These are phyloP conservation scores for Trichoderma aggressivum DNA, from an alignment of 2,329 filamentous ascomycete genomes.

Conservation along the genomic window DNA sequence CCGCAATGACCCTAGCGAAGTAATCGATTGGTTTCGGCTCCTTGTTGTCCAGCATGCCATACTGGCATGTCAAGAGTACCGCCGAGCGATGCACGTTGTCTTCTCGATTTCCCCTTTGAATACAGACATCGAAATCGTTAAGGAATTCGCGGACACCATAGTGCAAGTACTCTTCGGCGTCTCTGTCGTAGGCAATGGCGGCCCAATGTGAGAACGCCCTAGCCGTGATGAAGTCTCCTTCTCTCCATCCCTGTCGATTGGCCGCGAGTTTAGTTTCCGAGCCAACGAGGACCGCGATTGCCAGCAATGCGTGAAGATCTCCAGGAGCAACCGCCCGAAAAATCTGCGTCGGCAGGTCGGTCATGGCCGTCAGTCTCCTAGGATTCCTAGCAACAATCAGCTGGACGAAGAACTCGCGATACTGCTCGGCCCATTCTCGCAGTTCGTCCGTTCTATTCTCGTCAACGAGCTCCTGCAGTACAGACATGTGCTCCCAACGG, in stretches of 20 bases:
- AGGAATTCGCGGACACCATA: conserved; percentile 5
- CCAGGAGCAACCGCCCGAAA: background rate
- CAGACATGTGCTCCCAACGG: conserved; percentile 11
- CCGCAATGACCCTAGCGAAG: background rate
- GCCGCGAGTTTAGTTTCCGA: conserved; percentile 3
- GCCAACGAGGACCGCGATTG: background rate
- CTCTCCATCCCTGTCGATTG: conserved; percentile 6
- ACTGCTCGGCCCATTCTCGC: conserved; percentile 1
- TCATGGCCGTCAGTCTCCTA: background rate
- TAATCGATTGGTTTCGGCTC: background rate
- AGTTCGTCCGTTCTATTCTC: conserved; percentile 7
- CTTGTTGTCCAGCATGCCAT: conserved; percentile 1
- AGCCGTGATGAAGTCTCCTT: conserved; percentile 5
- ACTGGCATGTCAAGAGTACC: background rate
- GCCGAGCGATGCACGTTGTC: conserved; percentile 3
- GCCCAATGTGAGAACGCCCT: conserved; percentile 6
- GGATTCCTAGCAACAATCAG: background rate
- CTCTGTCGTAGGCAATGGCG: conserved; percentile 7
- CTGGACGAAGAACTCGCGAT: conserved; percentile 10
- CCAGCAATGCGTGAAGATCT: conserved; percentile 7
- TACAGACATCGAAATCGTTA: background rate
- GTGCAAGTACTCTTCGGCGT: conserved; percentile 3
- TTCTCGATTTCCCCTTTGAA: background rate
- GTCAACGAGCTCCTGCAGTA: conserved; percentile 3
- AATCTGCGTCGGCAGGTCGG: conserved; percentile 6